These are phyloP conservation scores for Plantago elongata DNA, from an alignment of 257 asterid species.

Conservation along the genomic window DNA sequence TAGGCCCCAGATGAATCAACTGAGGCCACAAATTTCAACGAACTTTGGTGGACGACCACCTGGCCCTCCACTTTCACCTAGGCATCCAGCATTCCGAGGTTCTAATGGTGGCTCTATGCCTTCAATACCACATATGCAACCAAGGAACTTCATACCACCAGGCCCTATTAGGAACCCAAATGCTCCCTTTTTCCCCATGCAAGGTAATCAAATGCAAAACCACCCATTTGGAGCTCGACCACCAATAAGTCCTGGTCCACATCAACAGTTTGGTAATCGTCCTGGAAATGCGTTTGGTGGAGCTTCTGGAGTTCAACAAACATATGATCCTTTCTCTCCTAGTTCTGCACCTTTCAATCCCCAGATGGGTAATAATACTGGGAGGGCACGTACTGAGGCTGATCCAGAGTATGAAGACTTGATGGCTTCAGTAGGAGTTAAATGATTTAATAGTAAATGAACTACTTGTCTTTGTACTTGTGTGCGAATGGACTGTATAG, in stretches of 20 bases:
- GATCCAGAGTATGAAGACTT: constrained; percentile 82
- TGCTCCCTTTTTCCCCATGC: constrained; percentile 48
- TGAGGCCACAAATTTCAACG: constrained; percentile 34
- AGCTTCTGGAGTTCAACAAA: constrained; percentile 49
- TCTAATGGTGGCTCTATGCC: constrained; percentile 23
- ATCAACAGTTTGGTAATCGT: constrained; percentile 40
- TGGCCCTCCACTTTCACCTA: constrained; percentile 24
- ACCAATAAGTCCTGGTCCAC: constrained; percentile 42
- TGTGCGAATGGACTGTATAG: too few relatives aligned
- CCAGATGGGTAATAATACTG: constrained; percentile 36
- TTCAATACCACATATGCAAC: constrained; percentile 41
- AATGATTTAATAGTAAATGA: constrained; percentile 27
- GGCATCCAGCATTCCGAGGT: constrained; percentile 39
- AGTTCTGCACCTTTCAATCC: constrained; percentile 43
- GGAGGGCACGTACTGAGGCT: constrained; percentile 42
- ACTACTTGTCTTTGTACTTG: too few relatives aligned
- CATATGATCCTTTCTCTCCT: constrained; percentile 80
- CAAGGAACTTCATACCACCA: constrained; percentile 45
- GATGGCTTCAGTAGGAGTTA: constrained; percentile 82
- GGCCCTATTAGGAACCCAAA: constrained; percentile 31
- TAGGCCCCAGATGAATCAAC: constrained; percentile 50
- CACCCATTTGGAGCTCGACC: constrained; percentile 32
- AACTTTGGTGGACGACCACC: constrained; percentile 37
- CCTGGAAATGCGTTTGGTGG: constrained; percentile 39
- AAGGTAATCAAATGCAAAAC: constrained; percentile 46